These are phyloP conservation scores for Chamaecyparis obtusa DNA, from an alignment of 75 land plant species.

Conservation along the genomic window DNA sequence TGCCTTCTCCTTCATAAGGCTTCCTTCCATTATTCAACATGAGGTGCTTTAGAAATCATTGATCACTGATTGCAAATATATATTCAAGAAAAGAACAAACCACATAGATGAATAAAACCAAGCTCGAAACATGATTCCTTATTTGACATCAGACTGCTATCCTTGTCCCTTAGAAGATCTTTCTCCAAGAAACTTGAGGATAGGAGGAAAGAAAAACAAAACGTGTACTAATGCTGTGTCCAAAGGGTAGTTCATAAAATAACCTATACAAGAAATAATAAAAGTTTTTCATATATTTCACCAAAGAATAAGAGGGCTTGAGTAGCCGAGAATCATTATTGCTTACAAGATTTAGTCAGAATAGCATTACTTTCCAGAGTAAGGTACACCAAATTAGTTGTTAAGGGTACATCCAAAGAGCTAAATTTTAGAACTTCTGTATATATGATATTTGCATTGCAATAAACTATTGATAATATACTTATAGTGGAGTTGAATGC, in stretches of 20 bases:
- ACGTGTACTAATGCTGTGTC: background rate
- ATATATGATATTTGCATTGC: background rate
- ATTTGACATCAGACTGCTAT: no score
- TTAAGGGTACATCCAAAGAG: no score
- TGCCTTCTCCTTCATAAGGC: no score
- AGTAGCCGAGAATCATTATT: background rate
- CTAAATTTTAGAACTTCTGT: background rate
- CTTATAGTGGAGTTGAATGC: background rate
- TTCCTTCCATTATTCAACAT: no score
- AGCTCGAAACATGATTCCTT: background rate
- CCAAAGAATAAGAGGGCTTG: background rate
- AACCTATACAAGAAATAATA: background rate
- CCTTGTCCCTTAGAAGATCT: background rate
- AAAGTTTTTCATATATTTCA: background rate
- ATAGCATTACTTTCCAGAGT: background rate
- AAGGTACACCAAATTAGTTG: background rate
- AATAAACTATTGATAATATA: background rate
- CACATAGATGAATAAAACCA: no score
- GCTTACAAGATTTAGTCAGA: background rate
- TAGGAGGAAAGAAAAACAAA: background rate
- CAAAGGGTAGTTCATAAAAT: background rate
- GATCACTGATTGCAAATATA: no score
- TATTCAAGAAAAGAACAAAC: no score
- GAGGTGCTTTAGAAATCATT: no score
- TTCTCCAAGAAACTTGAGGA: background rate